Percentiles rank a stretch among this genome's conserved stretches.
Evolutionary conservation across 345 rosid genomes (phyloP).

Genomic region (Laguncularia racemosa): DNA sequence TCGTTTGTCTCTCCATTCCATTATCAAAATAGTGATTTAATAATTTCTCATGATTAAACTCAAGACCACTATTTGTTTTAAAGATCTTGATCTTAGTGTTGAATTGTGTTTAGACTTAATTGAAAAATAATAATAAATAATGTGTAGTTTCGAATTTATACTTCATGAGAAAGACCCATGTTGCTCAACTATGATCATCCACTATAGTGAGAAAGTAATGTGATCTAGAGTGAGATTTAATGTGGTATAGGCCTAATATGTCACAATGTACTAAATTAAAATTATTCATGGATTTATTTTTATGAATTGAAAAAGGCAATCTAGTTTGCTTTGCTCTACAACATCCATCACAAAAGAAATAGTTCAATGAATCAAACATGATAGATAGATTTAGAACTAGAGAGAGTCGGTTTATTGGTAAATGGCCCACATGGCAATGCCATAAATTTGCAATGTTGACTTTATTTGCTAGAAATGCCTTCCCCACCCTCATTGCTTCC

Average conservation of each 20-base stretch:
- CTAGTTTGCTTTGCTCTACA: background rate
- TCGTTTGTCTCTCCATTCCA: background rate
- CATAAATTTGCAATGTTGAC: background rate
- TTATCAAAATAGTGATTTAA: background rate
- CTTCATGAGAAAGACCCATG: background rate
- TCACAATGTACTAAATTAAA: background rate
- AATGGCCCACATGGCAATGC: conserved; percentile 1
- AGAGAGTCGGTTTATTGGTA: background rate
- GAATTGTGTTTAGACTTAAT: background rate
- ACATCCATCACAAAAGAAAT: background rate
- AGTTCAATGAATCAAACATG: background rate
- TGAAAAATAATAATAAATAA: background rate
- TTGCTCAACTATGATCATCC: background rate
- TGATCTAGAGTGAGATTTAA: background rate
- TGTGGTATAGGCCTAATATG: background rate
- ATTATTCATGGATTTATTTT: background rate
- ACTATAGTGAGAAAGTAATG: conserved; percentile 4
- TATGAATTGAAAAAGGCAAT: background rate
- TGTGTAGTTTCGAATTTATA: background rate
- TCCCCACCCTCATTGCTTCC: background rate
- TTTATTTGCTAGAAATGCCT: background rate
- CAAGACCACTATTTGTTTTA: background rate
- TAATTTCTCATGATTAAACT: background rate
- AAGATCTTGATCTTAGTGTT: background rate
- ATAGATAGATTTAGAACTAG: background rate